Evolutionary conservation across 2,329 filamentous ascomycete genomes (phyloP).

Genomic region (Claviceps africana): DNA sequence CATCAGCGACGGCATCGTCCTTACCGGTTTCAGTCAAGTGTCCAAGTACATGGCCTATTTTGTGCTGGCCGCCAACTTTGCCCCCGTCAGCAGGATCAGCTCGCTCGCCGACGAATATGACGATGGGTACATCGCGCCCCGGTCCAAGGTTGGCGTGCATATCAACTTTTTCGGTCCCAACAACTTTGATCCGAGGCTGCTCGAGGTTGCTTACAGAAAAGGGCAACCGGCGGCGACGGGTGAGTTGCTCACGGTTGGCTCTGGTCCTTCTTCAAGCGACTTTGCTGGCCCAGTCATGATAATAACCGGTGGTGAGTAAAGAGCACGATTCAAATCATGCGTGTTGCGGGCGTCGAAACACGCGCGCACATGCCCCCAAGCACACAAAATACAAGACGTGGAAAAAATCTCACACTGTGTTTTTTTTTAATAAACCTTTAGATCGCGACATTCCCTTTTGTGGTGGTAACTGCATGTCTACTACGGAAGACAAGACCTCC

Average conservation of each 20-base stretch:
- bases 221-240: slow-evolving; percentile 45
- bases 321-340: background rate
- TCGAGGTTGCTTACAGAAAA: slow-evolving; percentile 28
- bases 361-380: background rate
- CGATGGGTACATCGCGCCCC: slow-evolving; percentile 38
- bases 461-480: slow-evolving; percentile 43
- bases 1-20: slow-evolving; percentile 41
- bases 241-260: slow-evolving; percentile 42
- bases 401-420: background rate
- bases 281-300: slow-evolving; percentile 44
- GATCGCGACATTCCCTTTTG: slow-evolving; percentile 42
- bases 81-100: slow-evolving; percentile 23
- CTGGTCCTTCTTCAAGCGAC: slow-evolving; percentile 17
- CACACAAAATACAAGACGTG: background rate
- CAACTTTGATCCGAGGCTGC: slow-evolving; percentile 39
- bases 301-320: slow-evolving; percentile 37
- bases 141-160: slow-evolving; percentile 33
- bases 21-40: slow-evolving; percentile 46
- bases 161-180: slow-evolving; percentile 37
- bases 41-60: slow-evolving; percentile 29
- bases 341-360: background rate
- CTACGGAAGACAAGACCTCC: slow-evolving; percentile 20
- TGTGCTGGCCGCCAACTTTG: slow-evolving; percentile 31
- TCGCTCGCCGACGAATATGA: slow-evolving; percentile 20
- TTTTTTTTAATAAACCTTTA: slow-evolving; percentile 7